A percentile compares a stretch with the other conserved stretches of the same genome.
Evolutionary conservation across 129 eudicot species (phyloP).

Genomic region (Artemisia tridentata): DNA sequence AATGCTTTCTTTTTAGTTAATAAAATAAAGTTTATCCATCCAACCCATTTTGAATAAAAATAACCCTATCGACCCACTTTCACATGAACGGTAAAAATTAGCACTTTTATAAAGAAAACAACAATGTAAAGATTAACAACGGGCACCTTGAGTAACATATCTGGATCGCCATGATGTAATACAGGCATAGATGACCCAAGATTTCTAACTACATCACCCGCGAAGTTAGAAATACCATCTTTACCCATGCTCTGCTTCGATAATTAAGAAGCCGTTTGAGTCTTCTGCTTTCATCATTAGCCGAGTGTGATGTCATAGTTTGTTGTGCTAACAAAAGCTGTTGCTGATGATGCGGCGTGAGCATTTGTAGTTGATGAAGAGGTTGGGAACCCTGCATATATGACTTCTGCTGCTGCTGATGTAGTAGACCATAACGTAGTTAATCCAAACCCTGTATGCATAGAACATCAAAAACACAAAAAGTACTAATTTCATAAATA

Average conservation of each 20-base stretch:
- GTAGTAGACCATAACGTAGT: constrained; percentile 68
- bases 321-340: constrained; percentile 83
- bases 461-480: too few relatives aligned
- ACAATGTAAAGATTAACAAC: not conserved
- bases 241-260: constrained; percentile 58
- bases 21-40: too few relatives aligned
- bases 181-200: constrained; percentile 65
- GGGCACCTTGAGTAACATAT: too few relatives aligned
- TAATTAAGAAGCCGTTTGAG: constrained; percentile 71
- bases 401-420: constrained; percentile 68
- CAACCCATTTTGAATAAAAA: too few relatives aligned
- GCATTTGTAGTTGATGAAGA: constrained; percentile 73
- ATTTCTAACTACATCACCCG: constrained; percentile 62
- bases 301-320: constrained; percentile 59
- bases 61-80: not conserved
- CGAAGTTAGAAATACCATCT: constrained; percentile 68
- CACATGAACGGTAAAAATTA: not conserved
- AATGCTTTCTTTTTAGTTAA: constrained; percentile 53
- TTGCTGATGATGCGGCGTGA: constrained; percentile 81
- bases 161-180: constrained; percentile 62
- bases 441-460: constrained; percentile 73
- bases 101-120: not conserved
- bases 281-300: constrained; percentile 84
- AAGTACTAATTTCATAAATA: too few relatives aligned
- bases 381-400: constrained; percentile 82